A percentile compares a stretch with the other conserved stretches of the same genome.
Evolutionary conservation across 345 rosid species (phyloP).

Genomic region (Eucalyptus lansdowneana): DNA sequence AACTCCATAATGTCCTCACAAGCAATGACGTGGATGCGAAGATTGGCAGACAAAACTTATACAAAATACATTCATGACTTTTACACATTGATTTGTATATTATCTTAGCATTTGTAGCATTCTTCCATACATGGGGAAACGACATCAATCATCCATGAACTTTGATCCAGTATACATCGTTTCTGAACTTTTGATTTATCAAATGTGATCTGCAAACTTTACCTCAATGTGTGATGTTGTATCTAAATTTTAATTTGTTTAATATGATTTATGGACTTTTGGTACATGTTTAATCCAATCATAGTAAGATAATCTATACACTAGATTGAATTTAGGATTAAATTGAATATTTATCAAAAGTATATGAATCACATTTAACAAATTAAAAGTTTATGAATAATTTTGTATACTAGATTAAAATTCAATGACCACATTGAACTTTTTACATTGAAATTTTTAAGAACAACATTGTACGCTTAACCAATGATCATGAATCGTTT

Average conservation of each 20-base stretch:
- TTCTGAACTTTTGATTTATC: rapidly evolving
- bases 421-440: too few species aligned
- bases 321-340: too few species aligned
- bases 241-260: too few species aligned
- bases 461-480: rapidly evolving
- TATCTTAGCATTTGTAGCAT: neutral
- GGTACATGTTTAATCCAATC: neutral
- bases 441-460: too few species aligned
- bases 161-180: rapidly evolving
- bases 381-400: too few species aligned
- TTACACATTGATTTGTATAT: neutral
- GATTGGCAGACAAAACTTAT: neutral
- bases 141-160: rapidly evolving
- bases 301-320: neutral
- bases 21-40: neutral
- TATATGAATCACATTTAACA: rapidly evolving
- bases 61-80: neutral
- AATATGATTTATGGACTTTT: too few species aligned
- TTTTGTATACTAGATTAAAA: too few species aligned
- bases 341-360: too few species aligned
- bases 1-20: neutral
- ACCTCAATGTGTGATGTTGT: rapidly evolving
- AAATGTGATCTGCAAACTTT: too few species aligned
- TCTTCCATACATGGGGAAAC: neutral
- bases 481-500: neutral